A percentile compares a stretch with the other conserved stretches of the same genome.
These are phyloP conservation scores for Suillus paluster DNA, from an alignment of 768 basidiomycete genomes.

Conservation along the genomic window DNA sequence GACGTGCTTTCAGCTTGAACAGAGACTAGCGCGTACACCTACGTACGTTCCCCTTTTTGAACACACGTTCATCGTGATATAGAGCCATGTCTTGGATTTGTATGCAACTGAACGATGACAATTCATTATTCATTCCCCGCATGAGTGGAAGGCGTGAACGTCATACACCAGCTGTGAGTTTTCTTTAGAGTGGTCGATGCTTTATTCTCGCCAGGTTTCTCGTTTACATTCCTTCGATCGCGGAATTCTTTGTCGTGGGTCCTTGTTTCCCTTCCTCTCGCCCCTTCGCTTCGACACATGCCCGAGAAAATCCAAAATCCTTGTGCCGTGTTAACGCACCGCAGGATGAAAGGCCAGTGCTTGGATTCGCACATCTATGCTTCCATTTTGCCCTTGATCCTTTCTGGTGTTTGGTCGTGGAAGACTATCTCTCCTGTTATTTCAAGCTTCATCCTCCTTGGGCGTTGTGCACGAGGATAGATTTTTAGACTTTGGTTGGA, in stretches of 20 bases:
- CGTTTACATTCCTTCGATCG: too few relatives aligned
- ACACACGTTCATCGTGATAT: background rate
- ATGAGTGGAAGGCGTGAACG: too few relatives aligned
- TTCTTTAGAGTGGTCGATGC: too few relatives aligned
- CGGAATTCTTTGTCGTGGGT: too few relatives aligned
- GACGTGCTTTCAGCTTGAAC: slow-evolving; percentile 34
- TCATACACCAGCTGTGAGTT: too few relatives aligned
- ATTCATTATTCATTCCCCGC: too few relatives aligned
- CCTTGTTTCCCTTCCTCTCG: too few relatives aligned
- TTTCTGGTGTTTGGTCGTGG: background rate
- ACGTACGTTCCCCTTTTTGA: background rate
- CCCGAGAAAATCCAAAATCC: background rate
- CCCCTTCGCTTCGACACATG: background rate
- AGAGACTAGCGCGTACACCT: background rate
- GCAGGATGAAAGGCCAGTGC: slow-evolving; percentile 4
- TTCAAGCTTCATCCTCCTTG: background rate
- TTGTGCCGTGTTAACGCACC: slow-evolving; percentile 3
- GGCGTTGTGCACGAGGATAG: background rate
- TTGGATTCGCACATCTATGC: background rate
- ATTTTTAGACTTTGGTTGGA: too few relatives aligned
- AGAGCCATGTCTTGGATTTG: too few relatives aligned
- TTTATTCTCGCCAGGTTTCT: too few relatives aligned
- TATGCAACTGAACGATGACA: background rate
- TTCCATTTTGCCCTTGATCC: background rate
- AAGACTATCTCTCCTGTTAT: background rate